A percentile compares a stretch with the other conserved stretches of the same genome.
Evolutionary conservation across 257 asterid genomes (phyloP).

Genomic region (Solanum clarkiae): DNA sequence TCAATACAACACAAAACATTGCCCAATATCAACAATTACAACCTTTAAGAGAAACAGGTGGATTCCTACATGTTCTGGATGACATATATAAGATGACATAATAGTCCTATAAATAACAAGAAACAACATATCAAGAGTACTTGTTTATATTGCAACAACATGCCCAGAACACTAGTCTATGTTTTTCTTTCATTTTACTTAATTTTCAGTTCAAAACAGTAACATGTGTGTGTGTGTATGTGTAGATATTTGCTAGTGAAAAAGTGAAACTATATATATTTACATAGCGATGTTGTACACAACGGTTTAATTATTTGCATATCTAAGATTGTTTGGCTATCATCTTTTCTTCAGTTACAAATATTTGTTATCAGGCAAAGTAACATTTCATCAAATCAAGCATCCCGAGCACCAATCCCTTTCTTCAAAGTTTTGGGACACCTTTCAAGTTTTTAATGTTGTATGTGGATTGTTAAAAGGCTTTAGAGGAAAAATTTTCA

Average conservation of each 20-base stretch:
- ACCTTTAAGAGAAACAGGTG: background rate
- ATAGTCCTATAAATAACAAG: background rate
- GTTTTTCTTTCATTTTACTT: background rate
- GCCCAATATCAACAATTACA: background rate
- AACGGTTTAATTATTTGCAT: background rate
- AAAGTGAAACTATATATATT: background rate
- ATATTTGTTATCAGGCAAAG: background rate
- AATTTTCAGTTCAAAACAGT: background rate
- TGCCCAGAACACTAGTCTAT: background rate
- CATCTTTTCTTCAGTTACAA: background rate
- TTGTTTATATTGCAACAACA: background rate
- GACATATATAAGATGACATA: background rate
- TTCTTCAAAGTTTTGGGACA: background rate
- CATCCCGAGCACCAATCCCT: background rate
- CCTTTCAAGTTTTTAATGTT: background rate
- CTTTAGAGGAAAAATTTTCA: background rate
- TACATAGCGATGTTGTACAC: background rate
- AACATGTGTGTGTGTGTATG: background rate
- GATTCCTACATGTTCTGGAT: background rate
- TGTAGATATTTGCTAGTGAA: background rate
- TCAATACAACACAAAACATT: background rate
- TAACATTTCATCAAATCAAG: background rate
- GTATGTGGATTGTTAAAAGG: background rate
- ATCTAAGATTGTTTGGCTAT: background rate
- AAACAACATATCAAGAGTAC: background rate